Conservation (phyloP, 148 eudicot genomes). For the Rhododendron henanense region DNA sequence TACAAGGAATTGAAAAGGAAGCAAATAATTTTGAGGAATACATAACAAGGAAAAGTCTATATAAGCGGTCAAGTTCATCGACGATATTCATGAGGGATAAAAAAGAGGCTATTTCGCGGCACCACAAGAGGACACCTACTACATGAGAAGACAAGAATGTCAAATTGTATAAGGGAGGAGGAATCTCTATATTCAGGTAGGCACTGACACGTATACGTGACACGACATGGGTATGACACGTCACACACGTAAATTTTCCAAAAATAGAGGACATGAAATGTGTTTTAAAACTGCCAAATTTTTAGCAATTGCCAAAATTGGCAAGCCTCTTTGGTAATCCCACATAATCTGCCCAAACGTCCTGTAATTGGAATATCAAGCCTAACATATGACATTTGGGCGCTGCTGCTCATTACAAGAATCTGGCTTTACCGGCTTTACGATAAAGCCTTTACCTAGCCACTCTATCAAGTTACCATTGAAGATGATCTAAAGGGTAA, state of each 20-base stretch:
- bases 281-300: background rate
- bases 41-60: background rate
- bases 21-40: background rate
- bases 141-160: background rate
- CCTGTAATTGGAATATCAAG: background rate
- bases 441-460: background rate
- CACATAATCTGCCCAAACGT: background rate
- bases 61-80: background rate
- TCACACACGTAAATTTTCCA: no score
- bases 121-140: background rate
- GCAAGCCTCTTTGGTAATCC: background rate
- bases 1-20: background rate
- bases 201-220: background rate
- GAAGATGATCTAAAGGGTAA: background rate
- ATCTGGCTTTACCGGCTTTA: background rate
- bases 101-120: background rate
- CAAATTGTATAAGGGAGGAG: background rate
- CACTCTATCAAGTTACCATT: background rate
- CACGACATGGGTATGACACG: background rate
- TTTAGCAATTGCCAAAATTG: background rate
- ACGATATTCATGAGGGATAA: background rate
- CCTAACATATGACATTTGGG: background rate
- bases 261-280: background rate
- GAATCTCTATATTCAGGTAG: background rate
- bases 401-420: background rate